Evolutionary conservation across 2,329 filamentous ascomycete genomes (phyloP), one percentile per base, ranked within the genome.

Genomic region (Thyridium curvatum): DNA sequence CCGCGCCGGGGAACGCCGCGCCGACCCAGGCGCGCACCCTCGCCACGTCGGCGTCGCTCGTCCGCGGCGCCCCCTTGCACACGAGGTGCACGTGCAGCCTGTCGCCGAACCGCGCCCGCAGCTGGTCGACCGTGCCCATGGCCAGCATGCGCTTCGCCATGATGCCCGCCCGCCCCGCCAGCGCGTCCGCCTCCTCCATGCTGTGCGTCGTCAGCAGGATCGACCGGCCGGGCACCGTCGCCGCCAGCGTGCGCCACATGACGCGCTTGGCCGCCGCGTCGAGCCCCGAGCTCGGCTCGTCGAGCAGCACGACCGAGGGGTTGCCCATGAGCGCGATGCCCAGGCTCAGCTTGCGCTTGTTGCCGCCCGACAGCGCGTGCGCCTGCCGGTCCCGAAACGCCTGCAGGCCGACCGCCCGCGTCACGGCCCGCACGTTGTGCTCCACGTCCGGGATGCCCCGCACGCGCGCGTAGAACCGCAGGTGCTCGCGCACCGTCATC

Each of bases 241-340:
- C 74, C 4, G 78, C 77, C 1, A 96, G 70, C 0, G 89, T 94
- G 41, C 79, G 79, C 91, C 91, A 96, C 86, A 97, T 94, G 47
- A 94, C 76, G 32, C 91, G 77, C 60, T 96, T 96, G 0, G 87
- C 84, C 0, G 87, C 88, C 0, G 90, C 89, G 51, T 97, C 91
- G 66, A 96, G 85, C 1, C 90, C 89, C 0, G 83, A 89, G 1
- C 79, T 86, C 0, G 91, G 91, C 56, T 96, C 91, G 53, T 97
- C 91, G 2, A 96, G 80, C 0, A 96, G 71, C 1, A 97, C 68
- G 0, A 95, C 89, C 0, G 82, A 79, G 0, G 90, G 90, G 51
- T 96, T 94, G 4, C 90, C 91, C 75, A 95, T 94, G 2, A 97
- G 67, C 0, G 91, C 90, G 40, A 96, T 94, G 3, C 85, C 90